Evolutionary conservation across 2,329 filamentous ascomycete species (phyloP).

Genomic region (Verticillium albo-atrum): DNA sequence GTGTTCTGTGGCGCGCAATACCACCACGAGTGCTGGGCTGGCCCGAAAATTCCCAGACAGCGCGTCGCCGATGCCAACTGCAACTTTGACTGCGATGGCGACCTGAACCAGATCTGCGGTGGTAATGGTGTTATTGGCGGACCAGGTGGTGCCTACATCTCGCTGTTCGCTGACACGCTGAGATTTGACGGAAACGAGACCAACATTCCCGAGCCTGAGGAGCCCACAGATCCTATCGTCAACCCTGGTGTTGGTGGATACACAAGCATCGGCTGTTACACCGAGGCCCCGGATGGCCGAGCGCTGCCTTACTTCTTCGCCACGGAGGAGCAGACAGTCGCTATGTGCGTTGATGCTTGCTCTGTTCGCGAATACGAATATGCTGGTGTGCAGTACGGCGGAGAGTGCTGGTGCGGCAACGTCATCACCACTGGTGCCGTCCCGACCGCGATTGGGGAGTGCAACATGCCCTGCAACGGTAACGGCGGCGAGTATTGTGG

Average conservation of each 20-base stretch:
- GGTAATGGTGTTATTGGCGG: slow-evolving; percentile 36
- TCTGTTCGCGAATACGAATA: slow-evolving; percentile 19
- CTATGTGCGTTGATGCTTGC: slow-evolving; percentile 23
- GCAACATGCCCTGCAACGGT: slow-evolving; percentile 28
- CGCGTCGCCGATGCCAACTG: slow-evolving; percentile 42
- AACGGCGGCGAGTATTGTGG: slow-evolving; percentile 32
- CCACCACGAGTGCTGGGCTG: slow-evolving; percentile 50
- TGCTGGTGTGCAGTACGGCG: slow-evolving; percentile 33
- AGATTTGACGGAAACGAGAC: slow-evolving; percentile 22
- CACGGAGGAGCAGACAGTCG: slow-evolving; percentile 16
- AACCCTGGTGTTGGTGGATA: slow-evolving; percentile 31
- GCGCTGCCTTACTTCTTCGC: slow-evolving; percentile 13
- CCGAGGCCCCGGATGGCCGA: slow-evolving; percentile 15
- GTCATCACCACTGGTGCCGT: slow-evolving; percentile 19
- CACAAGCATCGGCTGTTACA: slow-evolving; percentile 12
- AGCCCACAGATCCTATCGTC: slow-evolving; percentile 19
- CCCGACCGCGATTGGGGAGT: slow-evolving; percentile 23
- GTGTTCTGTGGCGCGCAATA: slow-evolving; percentile 46
- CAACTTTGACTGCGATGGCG: slow-evolving; percentile 46
- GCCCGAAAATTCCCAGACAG: slow-evolving; percentile 38
- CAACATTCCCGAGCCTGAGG: slow-evolving; percentile 10
- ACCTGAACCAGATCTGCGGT: slow-evolving; percentile 46
- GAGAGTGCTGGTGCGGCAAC: slow-evolving; percentile 35
- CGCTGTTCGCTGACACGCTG: slow-evolving; percentile 37
- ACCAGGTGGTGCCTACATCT: slow-evolving; percentile 37